A percentile compares a stretch with the other conserved stretches of the same genome.
Evolutionary conservation across 768 basidiomycete genomes (phyloP).

Genomic region (Tubosaeta sp.): DNA sequence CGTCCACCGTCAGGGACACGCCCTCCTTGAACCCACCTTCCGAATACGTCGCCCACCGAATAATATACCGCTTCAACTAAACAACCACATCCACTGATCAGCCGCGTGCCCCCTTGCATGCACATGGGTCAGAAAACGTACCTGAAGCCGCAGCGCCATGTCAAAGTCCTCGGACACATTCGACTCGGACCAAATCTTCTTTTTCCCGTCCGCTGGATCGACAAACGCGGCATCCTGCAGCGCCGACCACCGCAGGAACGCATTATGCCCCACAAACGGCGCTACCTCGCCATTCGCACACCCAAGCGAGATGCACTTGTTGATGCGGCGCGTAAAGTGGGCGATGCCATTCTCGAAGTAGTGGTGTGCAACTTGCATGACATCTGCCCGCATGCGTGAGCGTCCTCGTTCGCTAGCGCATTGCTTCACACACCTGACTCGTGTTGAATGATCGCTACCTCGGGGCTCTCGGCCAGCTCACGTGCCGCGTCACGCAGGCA

Average conservation of each 20-base stretch:
- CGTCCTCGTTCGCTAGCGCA: neutral
- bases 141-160: constrained; percentile 57
- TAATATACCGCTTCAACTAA: constrained; percentile 20
- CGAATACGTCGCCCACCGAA: constrained; percentile 78
- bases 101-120: neutral
- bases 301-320: constrained; percentile 75
- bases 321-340: constrained; percentile 85
- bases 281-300: constrained; percentile 73
- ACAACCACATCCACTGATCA: neutral
- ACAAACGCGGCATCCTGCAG: constrained; percentile 81
- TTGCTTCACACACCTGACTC: constrained; percentile 57
- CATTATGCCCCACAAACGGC: constrained; percentile 85
- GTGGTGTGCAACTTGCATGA: constrained; percentile 87
- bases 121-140: constrained; percentile 17
- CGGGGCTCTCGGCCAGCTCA: constrained; percentile 58
- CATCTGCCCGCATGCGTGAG: constrained; percentile 42
- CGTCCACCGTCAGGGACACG: constrained; percentile 87
- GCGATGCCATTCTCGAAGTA: constrained; percentile 92
- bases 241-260: constrained; percentile 87
- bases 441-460: constrained; percentile 86
- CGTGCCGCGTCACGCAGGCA: constrained; percentile 89
- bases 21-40: constrained; percentile 90
- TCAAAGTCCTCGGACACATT: constrained; percentile 71
- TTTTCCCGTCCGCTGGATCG: constrained; percentile 48
- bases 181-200: constrained; percentile 70